These are phyloP conservation scores for Debaryomyces robertsiae DNA, from an alignment of 1,139 yeast genomes.

Conservation along the genomic window DNA sequence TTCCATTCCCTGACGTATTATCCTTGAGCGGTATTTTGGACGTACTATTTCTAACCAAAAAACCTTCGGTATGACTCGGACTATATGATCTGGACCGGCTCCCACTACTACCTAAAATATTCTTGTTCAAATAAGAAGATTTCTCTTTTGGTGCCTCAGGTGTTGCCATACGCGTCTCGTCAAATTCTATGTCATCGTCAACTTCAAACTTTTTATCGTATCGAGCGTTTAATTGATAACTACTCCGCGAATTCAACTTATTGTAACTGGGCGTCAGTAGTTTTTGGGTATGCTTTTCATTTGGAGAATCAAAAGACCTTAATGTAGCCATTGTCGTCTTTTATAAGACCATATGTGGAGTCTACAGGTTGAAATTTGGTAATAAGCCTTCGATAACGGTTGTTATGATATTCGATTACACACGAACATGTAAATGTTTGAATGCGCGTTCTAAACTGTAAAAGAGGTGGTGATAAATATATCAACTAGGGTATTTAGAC, in stretches of 20 bases:
- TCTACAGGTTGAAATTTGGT: not conserved
- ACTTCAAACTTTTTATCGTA: not conserved
- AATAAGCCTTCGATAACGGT: not conserved
- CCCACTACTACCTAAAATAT: constrained; percentile 10
- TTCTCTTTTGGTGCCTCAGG: too few relatives aligned
- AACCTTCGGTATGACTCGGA: constrained; percentile 2
- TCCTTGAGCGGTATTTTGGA: constrained; percentile 24
- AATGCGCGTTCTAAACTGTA: constrained; percentile 1
- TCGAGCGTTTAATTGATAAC: not conserved
- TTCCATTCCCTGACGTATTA: constrained; percentile 5
- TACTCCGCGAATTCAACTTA: constrained; percentile 1
- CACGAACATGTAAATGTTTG: constrained; percentile 6
- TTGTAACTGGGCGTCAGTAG: constrained; percentile 3
- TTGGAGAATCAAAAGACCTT: constrained; percentile 14
- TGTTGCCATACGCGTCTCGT: constrained; percentile 25
- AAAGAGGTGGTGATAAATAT: not conserved
- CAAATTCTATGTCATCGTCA: constrained; percentile 25
- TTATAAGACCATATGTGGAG: not conserved
- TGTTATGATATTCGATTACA: constrained; percentile 5
- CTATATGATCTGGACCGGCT: constrained; percentile 1
- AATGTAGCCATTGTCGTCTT: constrained; percentile 15
- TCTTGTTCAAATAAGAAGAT: constrained; percentile 8
- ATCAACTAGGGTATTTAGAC: not conserved
- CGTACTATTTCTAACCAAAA: constrained; percentile 18
- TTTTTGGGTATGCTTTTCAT: constrained; percentile 5